These are phyloP conservation scores for Mucor mucedo DNA, from an alignment of 371 early-diverging fungal genomes.

Conservation along the genomic window DNA sequence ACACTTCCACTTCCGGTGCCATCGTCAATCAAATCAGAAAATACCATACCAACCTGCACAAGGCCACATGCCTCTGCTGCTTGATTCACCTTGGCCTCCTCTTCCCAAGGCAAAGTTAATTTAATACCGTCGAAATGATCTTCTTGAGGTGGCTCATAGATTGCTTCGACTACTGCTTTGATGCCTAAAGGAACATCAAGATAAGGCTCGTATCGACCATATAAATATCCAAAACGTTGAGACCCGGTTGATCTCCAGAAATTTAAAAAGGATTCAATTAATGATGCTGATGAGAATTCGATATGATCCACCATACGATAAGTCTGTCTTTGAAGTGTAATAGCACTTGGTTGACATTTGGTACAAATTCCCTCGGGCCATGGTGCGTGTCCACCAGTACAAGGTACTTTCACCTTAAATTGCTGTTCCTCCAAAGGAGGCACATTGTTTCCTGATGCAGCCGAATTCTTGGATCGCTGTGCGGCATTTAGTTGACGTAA, in stretches of 20 bases:
- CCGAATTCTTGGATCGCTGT: slow-evolving; percentile 63
- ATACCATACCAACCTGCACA: slow-evolving; percentile 90
- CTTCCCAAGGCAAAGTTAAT: slow-evolving; percentile 60
- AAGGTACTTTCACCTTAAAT: slow-evolving; percentile 79
- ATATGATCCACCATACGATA: slow-evolving; percentile 99
- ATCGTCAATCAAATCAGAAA: slow-evolving; percentile 93
- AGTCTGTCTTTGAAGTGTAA: slow-evolving; percentile 86
- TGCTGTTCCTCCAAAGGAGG: slow-evolving; percentile 89
- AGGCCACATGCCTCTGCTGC: slow-evolving; percentile 83
- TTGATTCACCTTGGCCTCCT: slow-evolving; percentile 69
- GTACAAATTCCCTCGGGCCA: slow-evolving; percentile 97
- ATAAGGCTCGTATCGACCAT: slow-evolving; percentile 94
- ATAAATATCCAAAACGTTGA: slow-evolving; percentile 94
- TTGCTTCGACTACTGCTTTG: slow-evolving; percentile 96
- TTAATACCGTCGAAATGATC: slow-evolving; percentile 85
- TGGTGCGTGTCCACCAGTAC: slow-evolving; percentile 84
- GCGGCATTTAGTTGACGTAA: slow-evolving; percentile 75
- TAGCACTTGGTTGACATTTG: slow-evolving; percentile 96
- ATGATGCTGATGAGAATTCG: slow-evolving; percentile 88
- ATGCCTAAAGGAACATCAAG: slow-evolving; percentile 94
- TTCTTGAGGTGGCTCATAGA: slow-evolving; percentile 95
- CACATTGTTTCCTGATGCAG: slow-evolving; percentile 49
- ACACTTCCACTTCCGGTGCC: slow-evolving; percentile 85
- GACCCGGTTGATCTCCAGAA: slow-evolving; percentile 89
- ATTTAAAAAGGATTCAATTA: slow-evolving; percentile 90